These are phyloP conservation scores for Dissophora globulifera DNA, from an alignment of 192 early-diverging fungal genomes.

Conservation along the genomic window DNA sequence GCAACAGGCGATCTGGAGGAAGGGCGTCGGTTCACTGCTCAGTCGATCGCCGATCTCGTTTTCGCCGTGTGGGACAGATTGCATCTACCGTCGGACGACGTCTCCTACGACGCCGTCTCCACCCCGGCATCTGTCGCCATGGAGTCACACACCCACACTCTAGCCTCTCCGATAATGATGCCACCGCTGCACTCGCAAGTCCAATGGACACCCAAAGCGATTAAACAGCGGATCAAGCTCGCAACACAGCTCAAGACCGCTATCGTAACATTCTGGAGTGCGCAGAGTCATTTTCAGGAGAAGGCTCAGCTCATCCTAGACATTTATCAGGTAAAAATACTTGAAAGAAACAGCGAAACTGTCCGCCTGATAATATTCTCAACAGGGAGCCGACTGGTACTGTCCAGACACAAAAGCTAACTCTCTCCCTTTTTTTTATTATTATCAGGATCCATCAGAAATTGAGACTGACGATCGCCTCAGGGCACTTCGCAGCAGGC, in stretches of 20 bases:
- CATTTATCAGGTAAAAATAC: conserved; percentile 31
- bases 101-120: too few species aligned
- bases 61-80: conserved; percentile 19
- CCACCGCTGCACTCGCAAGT: not conserved
- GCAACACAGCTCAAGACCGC: conserved; percentile 17
- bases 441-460: conserved; percentile 14
- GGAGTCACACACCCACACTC: too few species aligned
- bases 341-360: too few species aligned
- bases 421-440: too few species aligned
- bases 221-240: conserved; percentile 17
- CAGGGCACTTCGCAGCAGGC: conserved; percentile 20
- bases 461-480: conserved; percentile 17
- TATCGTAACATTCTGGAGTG: conserved; percentile 20
- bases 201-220: not conserved
- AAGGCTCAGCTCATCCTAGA: conserved; percentile 24
- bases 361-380: too few species aligned
- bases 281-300: conserved; percentile 37
- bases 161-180: too few species aligned
- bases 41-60: conserved; percentile 15
- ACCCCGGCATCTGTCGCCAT: not conserved
- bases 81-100: not conserved
- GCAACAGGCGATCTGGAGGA: conserved; percentile 9
- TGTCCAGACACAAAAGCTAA: too few species aligned
- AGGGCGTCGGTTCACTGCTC: conserved; percentile 7
- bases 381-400: too few species aligned